These are phyloP conservation scores for Colletotrichum sp. DNA, from an alignment of 2,329 filamentous ascomycete genomes.

Conservation along the genomic window DNA sequence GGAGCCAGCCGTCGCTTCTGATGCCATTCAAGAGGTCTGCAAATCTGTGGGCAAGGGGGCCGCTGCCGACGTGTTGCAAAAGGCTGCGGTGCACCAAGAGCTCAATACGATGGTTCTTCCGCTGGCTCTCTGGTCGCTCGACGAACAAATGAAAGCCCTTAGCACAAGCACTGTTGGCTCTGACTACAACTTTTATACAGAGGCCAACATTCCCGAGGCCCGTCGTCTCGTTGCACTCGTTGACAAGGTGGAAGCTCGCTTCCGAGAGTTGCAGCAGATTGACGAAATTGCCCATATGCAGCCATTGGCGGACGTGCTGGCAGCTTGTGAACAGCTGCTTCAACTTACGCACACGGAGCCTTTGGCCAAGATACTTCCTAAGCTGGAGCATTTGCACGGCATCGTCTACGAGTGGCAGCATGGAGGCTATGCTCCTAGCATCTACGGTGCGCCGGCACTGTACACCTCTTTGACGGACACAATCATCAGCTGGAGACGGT, in stretches of 20 bases:
- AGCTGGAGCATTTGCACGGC: conserved; percentile 84
- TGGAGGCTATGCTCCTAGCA: conserved; percentile 81
- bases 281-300: conserved; percentile 75
- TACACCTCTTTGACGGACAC: conserved; percentile 81
- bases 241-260: conserved; percentile 72
- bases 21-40: conserved; percentile 50
- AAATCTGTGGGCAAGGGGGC: conserved; percentile 46
- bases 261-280: conserved; percentile 70
- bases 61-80: conserved; percentile 29
- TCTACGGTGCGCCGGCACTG: conserved; percentile 71
- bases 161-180: conserved; percentile 37
- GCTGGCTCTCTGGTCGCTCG: conserved; percentile 67
- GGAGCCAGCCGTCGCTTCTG: conserved; percentile 40
- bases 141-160: conserved; percentile 59
- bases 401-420: conserved; percentile 94
- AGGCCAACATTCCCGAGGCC: conserved; percentile 77
- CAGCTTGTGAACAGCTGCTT: conserved; percentile 76
- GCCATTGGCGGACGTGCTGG: conserved; percentile 78
- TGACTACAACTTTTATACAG: conserved; percentile 87
- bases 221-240: conserved; percentile 75
- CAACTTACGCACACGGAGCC: conserved; percentile 81
- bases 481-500: conserved; percentile 86
- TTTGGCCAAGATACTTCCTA: conserved; percentile 83
- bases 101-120: conserved; percentile 66
- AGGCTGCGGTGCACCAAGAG: conserved; percentile 30